Base-by-base conservation (phyloP, 2,329 filamentous ascomycete species). In the Penicillium concentricum region DNA sequence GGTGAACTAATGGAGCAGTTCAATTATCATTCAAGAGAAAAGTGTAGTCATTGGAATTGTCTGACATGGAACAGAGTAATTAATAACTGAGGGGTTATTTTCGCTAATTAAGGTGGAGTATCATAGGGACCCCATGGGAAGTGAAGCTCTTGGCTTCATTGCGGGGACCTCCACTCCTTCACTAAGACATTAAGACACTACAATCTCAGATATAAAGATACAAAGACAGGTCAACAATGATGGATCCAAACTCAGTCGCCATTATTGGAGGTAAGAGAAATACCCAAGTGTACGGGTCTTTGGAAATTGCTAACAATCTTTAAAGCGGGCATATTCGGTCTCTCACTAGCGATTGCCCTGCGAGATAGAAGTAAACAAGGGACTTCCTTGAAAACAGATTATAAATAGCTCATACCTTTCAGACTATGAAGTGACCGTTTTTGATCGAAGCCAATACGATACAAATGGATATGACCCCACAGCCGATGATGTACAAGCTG, bases 281-380 rank as follows among this genome's bases (percentile, higher is more conserved):
- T 2, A 18, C 8, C 22, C 1, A 7, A 15, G n/a, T 32, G 26
- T 22, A 18, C 16, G 4, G 16, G 5, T n/a, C 22, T 26, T 28
- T 26, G 2, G 32, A 18, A n/a, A 39, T 30, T 9, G 30, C 38
- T 57, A 35, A 61, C 38, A 6, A 32, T 26, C 8, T 4, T 16
- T 1, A 4, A 34, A 62, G 60, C 60, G 26, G 60, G 60, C 13
- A 61, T 61, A 6, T 62, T 61, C 22, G 60, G 60, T 15, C 55
- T 62, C 32, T 62, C 60, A 6, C 44, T 62, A 22, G 60, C 60
- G 3, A 51, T 57, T 43, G 58, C 52, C 9, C 53, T 62, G 12
- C 56, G 58, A 26, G 60, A 62, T 13, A 38, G 53, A 22, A 38
- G 60, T 61, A 45, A 61, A 53, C 12, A 51, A 26, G 9, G 10